Conservation (phyloP, 2,329 filamentous ascomycete species). For the Pseudogymnoascus sp. region DNA sequence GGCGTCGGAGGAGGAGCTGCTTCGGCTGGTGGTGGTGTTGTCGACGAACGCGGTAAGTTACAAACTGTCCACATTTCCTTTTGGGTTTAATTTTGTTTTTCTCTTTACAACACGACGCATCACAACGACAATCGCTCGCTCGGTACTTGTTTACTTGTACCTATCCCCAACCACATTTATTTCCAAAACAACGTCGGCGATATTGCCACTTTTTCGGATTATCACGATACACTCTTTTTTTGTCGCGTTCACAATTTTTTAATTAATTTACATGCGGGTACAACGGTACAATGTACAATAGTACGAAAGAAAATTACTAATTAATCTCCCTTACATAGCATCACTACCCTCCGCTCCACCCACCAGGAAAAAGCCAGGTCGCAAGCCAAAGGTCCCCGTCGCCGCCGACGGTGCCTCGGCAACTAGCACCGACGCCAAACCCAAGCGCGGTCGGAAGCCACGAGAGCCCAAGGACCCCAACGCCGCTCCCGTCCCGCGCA, state of each 20-base stretch:
- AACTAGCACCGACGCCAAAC: constrained; percentile 32
- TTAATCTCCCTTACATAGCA: not conserved
- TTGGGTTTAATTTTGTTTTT: not conserved
- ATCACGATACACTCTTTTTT: not conserved
- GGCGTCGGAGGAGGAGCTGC: constrained; percentile 19
- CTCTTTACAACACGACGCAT: not conserved
- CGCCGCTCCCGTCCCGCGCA: constrained; percentile 44
- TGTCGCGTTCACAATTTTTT: too few relatives aligned
- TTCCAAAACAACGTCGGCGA: not conserved
- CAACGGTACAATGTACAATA: too few relatives aligned
- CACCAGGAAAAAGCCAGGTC: constrained; percentile 51
- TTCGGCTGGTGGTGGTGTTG: constrained; percentile 15
- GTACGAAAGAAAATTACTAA: not conserved
- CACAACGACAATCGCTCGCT: too few relatives aligned
- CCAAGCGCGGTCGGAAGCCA: constrained; percentile 41
- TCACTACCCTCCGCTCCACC: not conserved
- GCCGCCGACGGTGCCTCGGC: constrained; percentile 35
- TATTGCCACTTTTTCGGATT: not conserved
- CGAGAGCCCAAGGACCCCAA: constrained; percentile 53
- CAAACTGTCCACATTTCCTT: not conserved
- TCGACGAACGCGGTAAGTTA: not conserved
- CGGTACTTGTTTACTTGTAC: not conserved
- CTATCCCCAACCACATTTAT: not conserved
- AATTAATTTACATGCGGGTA: too few relatives aligned
- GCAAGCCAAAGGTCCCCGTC: constrained; percentile 49